Evolutionary conservation across 1,284 basidiomycete genomes (phyloP), one percentile per base, ranked within the genome.

Genomic region (Heterobasidion annosum): DNA sequence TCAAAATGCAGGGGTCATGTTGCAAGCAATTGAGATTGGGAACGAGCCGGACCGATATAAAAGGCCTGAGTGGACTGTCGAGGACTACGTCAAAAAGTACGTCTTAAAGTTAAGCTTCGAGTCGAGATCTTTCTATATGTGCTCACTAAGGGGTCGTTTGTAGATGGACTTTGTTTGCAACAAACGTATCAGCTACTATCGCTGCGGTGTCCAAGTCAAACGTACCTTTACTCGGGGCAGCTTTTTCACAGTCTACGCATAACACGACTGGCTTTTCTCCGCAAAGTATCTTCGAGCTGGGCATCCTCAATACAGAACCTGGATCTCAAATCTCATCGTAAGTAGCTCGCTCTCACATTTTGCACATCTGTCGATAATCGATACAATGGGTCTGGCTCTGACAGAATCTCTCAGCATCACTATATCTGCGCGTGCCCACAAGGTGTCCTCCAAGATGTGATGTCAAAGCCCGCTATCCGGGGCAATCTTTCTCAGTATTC

Each of bases 21-120:
- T 57, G 13, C 47, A 59, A 37, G 54, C 59, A 2, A 57, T 59
- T 16, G 59, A 59, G 33, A 51, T 54, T 8, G 70, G 72, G 6
- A 86, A 87, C 56, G 82, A 86, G 65, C 70, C 83, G 0, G 82
- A 86, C 64, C 63, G 84, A 6, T 86, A 83, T 25, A 25, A 25
- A 5, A 25, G 25, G 25, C 25, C 25, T 81, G 81, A 59, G 78
- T 78, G 1, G 63, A 83, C 45, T 47, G 67, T 37, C 62, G 58
- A 68, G 12, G 66, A 80, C 63, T 85, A 83, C 58, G 75, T 82
- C 5, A 55, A 67, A 32, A 73, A 85, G 78, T 84, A 66, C 62
- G 70, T 52, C 57, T 48, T 54, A 25, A 25, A 25, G 5, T 25
- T 3, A 25, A 5, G 25, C 61, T 8, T 58, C 2, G 54, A 15